Evolutionary conservation across 148 eudicot genomes (phyloP).

Genomic region (Fagopyrum homotropicum): DNA sequence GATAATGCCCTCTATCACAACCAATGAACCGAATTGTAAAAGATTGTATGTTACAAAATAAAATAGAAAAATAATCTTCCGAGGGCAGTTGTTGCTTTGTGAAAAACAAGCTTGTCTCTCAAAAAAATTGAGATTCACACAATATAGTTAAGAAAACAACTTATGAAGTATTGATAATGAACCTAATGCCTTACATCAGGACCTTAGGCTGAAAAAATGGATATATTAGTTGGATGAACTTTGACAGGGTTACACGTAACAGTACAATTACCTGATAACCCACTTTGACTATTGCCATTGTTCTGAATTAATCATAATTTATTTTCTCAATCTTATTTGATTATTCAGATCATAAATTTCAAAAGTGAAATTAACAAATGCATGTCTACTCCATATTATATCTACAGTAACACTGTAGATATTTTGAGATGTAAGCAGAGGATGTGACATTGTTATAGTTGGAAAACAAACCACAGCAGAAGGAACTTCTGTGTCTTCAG

Average conservation of each 20-base stretch:
- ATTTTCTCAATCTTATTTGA: neutral
- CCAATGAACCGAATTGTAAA: neutral
- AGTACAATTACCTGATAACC: neutral
- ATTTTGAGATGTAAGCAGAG: constrained; percentile 1
- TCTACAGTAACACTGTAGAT: neutral
- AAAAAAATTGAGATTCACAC: neutral
- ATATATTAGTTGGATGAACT: neutral
- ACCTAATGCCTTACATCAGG: neutral
- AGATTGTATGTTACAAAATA: neutral
- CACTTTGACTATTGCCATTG: neutral
- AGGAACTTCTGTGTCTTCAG: constrained; percentile 65
- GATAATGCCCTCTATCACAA: neutral
- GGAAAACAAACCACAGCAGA: constrained; percentile 46
- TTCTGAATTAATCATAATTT: neutral
- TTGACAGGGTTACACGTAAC: neutral
- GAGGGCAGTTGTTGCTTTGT: neutral
- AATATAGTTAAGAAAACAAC: neutral
- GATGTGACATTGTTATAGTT: neutral
- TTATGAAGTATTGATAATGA: neutral
- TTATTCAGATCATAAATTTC: neutral
- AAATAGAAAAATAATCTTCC: neutral
- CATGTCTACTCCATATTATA: neutral
- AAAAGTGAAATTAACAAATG: neutral
- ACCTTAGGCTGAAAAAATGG: neutral
- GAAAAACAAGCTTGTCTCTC: neutral